phyloP scores from a whole-genome alignment of 305 asterid genomes.

The Nicotiana rustica region DNA sequence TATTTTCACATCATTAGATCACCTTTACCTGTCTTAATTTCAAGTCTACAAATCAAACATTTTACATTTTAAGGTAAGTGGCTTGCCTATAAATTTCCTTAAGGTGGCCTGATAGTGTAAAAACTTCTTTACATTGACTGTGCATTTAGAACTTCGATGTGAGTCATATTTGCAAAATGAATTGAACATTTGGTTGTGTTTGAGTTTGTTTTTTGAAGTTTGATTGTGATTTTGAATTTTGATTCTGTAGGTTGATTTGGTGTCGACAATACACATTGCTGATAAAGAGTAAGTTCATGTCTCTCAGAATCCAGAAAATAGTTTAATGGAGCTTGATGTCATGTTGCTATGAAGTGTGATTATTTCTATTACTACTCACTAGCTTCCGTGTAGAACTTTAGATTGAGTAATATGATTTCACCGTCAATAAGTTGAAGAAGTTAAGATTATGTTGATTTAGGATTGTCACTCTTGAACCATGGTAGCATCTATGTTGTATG shows the following conservation, averaged over 20 bases:
- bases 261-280: constrained; percentile 95
- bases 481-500: not conserved
- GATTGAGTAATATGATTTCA: constrained; percentile 1
- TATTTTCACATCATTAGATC: no score
- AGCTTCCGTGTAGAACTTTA: not conserved
- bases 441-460: constrained; percentile 15
- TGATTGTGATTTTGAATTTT: constrained; percentile 32
- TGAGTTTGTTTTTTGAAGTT: not conserved
- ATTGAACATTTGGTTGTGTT: not conserved
- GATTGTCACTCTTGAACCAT: not conserved
- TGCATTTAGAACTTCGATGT: not conserved
- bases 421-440: not conserved
- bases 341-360: constrained; percentile 5
- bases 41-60: no score
- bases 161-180: not conserved
- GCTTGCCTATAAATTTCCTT: no score
- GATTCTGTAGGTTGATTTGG: constrained; percentile 85
- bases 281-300: constrained; percentile 83
- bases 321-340: not conserved
- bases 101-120: no score
- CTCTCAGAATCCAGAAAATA: not conserved
- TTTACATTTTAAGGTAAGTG: no score
- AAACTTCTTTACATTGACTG: no score
- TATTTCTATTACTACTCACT: not conserved
- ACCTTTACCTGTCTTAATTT: no score